Evolutionary conservation across 495 filamentous ascomycete genomes (phyloP).

Genomic region (Melanomma pulvis-pyrius): DNA sequence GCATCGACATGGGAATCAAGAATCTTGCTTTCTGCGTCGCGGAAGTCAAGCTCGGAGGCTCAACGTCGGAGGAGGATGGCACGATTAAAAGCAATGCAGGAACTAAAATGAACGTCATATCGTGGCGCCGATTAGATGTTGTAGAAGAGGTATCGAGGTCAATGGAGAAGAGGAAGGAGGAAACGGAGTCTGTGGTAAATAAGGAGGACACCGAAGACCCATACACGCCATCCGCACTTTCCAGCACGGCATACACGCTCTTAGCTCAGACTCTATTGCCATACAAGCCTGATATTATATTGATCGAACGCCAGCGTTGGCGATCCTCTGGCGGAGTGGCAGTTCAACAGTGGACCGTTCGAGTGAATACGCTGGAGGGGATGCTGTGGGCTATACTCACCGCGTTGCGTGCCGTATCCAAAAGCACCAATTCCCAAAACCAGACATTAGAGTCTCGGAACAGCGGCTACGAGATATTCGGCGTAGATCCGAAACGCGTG

Average conservation of each 20-base stretch:
- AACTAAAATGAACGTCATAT: slow-evolving; percentile 14
- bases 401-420: slow-evolving; percentile 52
- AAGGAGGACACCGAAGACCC: slow-evolving; percentile 39
- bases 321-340: slow-evolving; percentile 65
- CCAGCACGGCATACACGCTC: slow-evolving; percentile 64
- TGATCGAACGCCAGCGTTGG: slow-evolving; percentile 91
- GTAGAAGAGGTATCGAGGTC: slow-evolving; percentile 14
- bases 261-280: slow-evolving; percentile 57
- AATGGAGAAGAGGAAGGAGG: neutral
- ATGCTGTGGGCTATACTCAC: slow-evolving; percentile 82
- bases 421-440: neutral
- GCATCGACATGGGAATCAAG: slow-evolving; percentile 85
- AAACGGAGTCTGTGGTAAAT: neutral
- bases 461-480: slow-evolving; percentile 20
- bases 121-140: slow-evolving; percentile 34
- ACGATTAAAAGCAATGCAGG: neutral
- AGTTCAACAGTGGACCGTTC: slow-evolving; percentile 85
- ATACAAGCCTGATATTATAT: slow-evolving; percentile 65
- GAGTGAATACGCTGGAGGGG: slow-evolving; percentile 86
- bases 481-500: slow-evolving; percentile 44
- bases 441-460: neutral
- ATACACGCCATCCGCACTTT: slow-evolving; percentile 62
- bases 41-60: slow-evolving; percentile 40
- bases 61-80: neutral
- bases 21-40: slow-evolving; percentile 78